Conservation (phyloP, 2,329 filamentous ascomycete genomes). For the Thelonectria blattea region DNA sequence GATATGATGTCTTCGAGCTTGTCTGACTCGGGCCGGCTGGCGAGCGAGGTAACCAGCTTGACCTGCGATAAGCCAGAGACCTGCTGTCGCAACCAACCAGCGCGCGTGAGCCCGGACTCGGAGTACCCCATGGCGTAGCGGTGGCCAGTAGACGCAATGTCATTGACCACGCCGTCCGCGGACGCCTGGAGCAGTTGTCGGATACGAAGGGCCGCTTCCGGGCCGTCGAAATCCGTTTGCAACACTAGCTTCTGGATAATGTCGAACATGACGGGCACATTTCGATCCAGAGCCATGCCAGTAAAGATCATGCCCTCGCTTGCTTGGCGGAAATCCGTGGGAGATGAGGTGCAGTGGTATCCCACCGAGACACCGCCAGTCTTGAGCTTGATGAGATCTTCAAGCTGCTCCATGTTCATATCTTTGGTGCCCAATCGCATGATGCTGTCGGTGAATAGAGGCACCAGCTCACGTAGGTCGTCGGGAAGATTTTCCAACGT, state of each 20-base stretch:
- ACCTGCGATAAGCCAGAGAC: conserved; percentile 91
- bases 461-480: conserved; percentile 82
- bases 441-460: conserved; percentile 88
- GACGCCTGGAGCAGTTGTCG: conserved; percentile 85
- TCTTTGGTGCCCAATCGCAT: conserved; percentile 91
- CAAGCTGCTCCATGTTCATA: conserved; percentile 90
- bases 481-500: conserved; percentile 79
- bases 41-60: conserved; percentile 80
- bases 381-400: conserved; percentile 94
- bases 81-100: conserved; percentile 78
- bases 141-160: conserved; percentile 90
- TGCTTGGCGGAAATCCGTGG: conserved; percentile 71
- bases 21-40: conserved; percentile 72
- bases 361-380: conserved; percentile 88
- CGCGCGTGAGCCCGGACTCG: conserved; percentile 76
- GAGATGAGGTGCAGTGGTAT: conserved; percentile 82
- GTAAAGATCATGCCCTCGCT: conserved; percentile 84
- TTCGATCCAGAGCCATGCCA: conserved; percentile 87
- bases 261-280: conserved; percentile 90
- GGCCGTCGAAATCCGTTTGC: conserved; percentile 88
- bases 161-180: conserved; percentile 88
- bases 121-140: conserved; percentile 84
- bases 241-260: conserved; percentile 79
- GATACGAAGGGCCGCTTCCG: conserved; percentile 81
- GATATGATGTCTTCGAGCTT: conserved; percentile 75